Conservation (phyloP, 108 stramenopile genomes). For the Chaetoceros tenuissimus region DNA sequence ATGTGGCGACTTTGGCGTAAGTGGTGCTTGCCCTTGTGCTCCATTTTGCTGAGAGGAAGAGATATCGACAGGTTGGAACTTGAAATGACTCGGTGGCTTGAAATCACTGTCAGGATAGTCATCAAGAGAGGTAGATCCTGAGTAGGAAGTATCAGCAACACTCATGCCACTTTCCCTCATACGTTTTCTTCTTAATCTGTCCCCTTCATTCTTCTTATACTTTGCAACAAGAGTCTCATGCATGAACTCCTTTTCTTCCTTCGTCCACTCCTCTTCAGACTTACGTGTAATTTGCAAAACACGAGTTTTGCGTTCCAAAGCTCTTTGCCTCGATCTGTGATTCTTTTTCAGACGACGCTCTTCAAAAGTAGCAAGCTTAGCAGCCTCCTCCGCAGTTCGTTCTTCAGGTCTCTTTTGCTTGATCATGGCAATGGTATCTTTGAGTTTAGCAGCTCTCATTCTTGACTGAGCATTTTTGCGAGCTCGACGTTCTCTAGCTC, state of each 20-base stretch:
- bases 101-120: background rate
- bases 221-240: conserved; percentile 44
- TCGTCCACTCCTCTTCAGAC: conserved; percentile 53
- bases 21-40: background rate
- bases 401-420: conserved; percentile 36
- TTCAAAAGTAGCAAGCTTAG: conserved; percentile 45
- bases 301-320: conserved; percentile 64
- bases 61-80: background rate
- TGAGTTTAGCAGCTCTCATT: conserved; percentile 46
- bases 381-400: conserved; percentile 44
- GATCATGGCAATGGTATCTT: conserved; percentile 36
- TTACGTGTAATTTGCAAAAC: conserved; percentile 57
- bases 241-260: conserved; percentile 56
- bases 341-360: conserved; percentile 59
- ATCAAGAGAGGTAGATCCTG: background rate
- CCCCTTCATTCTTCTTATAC: conserved; percentile 77
- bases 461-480: conserved; percentile 75
- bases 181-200: conserved; percentile 61
- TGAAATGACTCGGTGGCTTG: background rate
- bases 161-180: conserved; percentile 28
- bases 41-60: background rate
- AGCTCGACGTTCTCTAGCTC: conserved; percentile 28
- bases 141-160: background rate
- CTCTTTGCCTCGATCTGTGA: conserved; percentile 58
- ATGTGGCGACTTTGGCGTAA: background rate